Percentiles rank a stretch among this genome's conserved stretches.
phyloP scores from a whole-genome alignment of 495 filamentous ascomycete species.

The Lepidopterella palustris region DNA sequence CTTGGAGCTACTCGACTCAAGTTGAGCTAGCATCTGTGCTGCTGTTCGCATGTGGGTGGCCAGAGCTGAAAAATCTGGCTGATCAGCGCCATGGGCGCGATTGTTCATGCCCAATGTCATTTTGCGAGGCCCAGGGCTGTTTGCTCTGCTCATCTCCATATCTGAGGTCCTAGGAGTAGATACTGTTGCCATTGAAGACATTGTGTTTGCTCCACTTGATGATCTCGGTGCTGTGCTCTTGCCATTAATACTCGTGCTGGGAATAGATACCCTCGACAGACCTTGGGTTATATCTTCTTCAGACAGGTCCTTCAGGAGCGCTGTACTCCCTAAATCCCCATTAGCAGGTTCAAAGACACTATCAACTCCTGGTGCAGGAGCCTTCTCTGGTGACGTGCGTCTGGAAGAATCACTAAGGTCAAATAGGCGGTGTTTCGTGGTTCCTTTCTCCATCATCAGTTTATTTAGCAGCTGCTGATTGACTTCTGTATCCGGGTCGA shows the following conservation, averaged over 20 bases:
- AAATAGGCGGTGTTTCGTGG: constrained; percentile 55
- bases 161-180: constrained; percentile 56
- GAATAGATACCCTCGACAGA: constrained; percentile 12
- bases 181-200: constrained; percentile 44
- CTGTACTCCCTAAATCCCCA: constrained; percentile 63
- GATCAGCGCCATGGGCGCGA: constrained; percentile 39
- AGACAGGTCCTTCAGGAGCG: constrained; percentile 50
- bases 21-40: constrained; percentile 70
- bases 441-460: constrained; percentile 56
- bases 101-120: constrained; percentile 41
- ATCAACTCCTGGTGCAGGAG: constrained; percentile 46
- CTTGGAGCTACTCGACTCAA: constrained; percentile 65
- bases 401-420: constrained; percentile 54
- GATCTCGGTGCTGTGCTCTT: constrained; percentile 40
- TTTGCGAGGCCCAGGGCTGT: constrained; percentile 52
- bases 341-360: constrained; percentile 69
- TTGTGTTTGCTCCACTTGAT: constrained; percentile 49
- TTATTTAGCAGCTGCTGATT: constrained; percentile 57
- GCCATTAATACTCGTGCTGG: constrained; percentile 1
- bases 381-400: constrained; percentile 34
- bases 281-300: constrained; percentile 35
- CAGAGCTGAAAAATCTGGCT: constrained; percentile 65
- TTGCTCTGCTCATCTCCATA: constrained; percentile 51
- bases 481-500: constrained; percentile 58
- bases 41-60: constrained; percentile 75